Evolutionary conservation across 1,139 yeast species (phyloP).

Genomic region (Suhomyces bokatorum): DNA sequence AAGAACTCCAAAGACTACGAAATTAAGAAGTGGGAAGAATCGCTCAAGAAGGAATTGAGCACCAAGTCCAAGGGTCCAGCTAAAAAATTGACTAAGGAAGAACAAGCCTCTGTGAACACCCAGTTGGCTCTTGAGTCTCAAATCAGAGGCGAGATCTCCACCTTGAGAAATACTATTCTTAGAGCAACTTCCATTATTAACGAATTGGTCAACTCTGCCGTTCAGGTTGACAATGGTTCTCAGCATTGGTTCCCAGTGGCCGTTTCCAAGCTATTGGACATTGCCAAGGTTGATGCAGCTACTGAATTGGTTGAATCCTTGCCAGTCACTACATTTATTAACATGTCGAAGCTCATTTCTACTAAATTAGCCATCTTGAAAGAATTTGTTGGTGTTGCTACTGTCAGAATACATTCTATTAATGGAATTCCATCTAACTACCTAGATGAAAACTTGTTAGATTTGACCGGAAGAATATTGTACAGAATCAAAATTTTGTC

Average conservation of each 20-base stretch:
- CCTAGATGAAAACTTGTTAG: conserved; percentile 52
- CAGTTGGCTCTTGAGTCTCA: conserved; percentile 62
- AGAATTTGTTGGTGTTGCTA: conserved; percentile 64
- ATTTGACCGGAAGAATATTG: conserved; percentile 61
- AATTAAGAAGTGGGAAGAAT: conserved; percentile 87
- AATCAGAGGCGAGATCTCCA: conserved; percentile 50
- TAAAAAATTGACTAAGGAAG: conserved; percentile 75
- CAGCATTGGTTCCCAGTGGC: conserved; percentile 72
- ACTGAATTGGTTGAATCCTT: conserved; percentile 41
- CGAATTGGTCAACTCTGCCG: conserved; percentile 53
- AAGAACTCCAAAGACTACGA: conserved; percentile 83
- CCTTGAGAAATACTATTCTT: conserved; percentile 36
- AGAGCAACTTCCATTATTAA: conserved; percentile 56
- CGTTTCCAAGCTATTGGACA: conserved; percentile 43
- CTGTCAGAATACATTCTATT: conserved; percentile 53
- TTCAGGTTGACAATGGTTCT: conserved; percentile 65
- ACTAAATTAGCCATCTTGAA: conserved; percentile 53
- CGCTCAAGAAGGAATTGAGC: conserved; percentile 71
- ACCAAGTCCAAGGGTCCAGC: conserved; percentile 43
- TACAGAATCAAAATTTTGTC: conserved; percentile 75
- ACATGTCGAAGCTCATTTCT: conserved; percentile 43
- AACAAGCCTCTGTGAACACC: conserved; percentile 57
- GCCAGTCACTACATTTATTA: conserved; percentile 41
- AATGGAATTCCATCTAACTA: conserved; percentile 42
- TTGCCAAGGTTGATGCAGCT: conserved; percentile 38